Percentiles rank a stretch among this genome's conserved stretches.
Evolutionary conservation across 805 yeast genomes (phyloP).

Genomic region (Wickerhamomyces rabaulensis): DNA sequence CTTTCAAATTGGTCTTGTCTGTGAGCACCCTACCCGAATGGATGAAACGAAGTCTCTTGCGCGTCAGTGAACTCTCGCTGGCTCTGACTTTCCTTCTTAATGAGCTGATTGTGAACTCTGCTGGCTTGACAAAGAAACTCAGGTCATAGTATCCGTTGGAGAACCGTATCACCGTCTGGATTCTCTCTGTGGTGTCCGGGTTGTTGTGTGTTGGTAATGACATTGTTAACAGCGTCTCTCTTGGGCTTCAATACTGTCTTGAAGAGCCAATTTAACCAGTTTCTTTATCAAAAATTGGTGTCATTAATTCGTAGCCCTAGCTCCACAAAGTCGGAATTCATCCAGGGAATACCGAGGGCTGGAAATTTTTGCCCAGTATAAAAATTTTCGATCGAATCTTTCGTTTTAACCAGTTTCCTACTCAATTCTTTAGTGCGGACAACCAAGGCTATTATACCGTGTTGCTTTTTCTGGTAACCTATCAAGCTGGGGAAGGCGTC

Average conservation of each 20-base stretch:
- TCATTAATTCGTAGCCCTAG: background rate
- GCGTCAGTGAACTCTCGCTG: conserved; percentile 20
- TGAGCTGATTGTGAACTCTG: conserved; percentile 31
- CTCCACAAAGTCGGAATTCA: background rate
- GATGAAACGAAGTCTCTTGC: conserved; percentile 55
- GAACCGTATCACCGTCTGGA: conserved; percentile 35
- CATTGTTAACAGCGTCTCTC: too few relatives aligned
- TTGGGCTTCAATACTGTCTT: too few relatives aligned
- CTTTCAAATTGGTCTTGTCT: conserved; percentile 48
- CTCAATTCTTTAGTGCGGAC: conserved; percentile 50
- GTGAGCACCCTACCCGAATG: conserved; percentile 63
- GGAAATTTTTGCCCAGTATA: background rate
- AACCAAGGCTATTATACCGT: conserved; percentile 70
- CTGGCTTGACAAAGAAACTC: conserved; percentile 19
- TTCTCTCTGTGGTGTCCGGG: background rate
- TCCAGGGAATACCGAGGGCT: background rate
- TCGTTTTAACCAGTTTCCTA: background rate
- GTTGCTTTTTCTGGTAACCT: conserved; percentile 46
- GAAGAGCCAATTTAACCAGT: too few relatives aligned
- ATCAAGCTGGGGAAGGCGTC: conserved; percentile 49
- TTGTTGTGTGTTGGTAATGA: conserved; percentile 2
- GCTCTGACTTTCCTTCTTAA: conserved; percentile 40
- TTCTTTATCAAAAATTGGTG: too few relatives aligned
- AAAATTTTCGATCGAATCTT: background rate
- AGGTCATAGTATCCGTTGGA: conserved; percentile 42